phyloP scores from a whole-genome alignment of 306 rosid species.

The Albizia julibrissin region DNA sequence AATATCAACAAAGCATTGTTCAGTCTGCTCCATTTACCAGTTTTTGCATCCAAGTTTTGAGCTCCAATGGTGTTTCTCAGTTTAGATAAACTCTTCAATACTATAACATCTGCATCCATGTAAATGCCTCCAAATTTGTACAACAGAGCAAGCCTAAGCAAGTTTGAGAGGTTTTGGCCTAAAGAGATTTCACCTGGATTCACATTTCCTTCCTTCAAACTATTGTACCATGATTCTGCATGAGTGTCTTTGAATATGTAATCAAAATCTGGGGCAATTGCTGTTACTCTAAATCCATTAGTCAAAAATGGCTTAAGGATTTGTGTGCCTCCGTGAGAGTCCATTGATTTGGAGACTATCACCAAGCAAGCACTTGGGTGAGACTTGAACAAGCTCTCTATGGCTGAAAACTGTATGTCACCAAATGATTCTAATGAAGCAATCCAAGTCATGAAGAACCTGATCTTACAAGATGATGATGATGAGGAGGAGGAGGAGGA shows the following conservation, averaged over 20 bases:
- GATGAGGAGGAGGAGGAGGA: slow-evolving; percentile 15
- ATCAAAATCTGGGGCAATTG: slow-evolving; percentile 74
- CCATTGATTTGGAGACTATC: slow-evolving; percentile 71
- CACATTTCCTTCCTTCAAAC: slow-evolving; percentile 59
- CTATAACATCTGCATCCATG: slow-evolving; percentile 67
- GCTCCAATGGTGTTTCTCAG: slow-evolving; percentile 85
- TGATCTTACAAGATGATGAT: slow-evolving; percentile 45
- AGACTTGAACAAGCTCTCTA: slow-evolving; percentile 77
- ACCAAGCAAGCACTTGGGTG: slow-evolving; percentile 73
- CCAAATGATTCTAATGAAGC: slow-evolving; percentile 63
- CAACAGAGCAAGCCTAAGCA: slow-evolving; percentile 70
- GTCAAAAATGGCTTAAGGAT: slow-evolving; percentile 54
- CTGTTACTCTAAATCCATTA: slow-evolving; percentile 50
- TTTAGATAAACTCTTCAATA: slow-evolving; percentile 67
- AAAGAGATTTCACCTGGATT: slow-evolving; percentile 79
- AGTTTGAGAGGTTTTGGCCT: slow-evolving; percentile 88
- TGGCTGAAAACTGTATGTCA: slow-evolving; percentile 57
- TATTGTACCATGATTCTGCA: slow-evolving; percentile 69
- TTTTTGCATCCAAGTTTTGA: slow-evolving; percentile 61
- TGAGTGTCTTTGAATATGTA: slow-evolving; percentile 64
- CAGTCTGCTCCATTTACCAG: slow-evolving; percentile 79
- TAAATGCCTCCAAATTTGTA: slow-evolving; percentile 84
- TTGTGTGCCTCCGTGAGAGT: slow-evolving; percentile 52
- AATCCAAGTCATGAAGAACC: slow-evolving; percentile 96
- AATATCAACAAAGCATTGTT: slow-evolving; percentile 86